Evolutionary conservation across 257 asterid species (phyloP), one percentile per base, ranked within the genome.

Genomic region (Hygrophila difformis): DNA sequence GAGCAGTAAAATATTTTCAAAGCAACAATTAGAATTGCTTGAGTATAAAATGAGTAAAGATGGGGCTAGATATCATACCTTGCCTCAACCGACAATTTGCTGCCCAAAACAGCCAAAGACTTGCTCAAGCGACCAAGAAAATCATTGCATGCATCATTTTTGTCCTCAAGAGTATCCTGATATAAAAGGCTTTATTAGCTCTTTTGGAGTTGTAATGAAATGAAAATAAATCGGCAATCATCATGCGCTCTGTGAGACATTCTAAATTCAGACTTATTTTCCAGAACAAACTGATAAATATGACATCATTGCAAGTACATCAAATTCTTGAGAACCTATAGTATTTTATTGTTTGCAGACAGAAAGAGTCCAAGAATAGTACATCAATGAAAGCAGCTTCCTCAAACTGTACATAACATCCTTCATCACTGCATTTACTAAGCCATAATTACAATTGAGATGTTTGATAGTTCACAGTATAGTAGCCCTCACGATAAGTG

Each of bases 51-150:
- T n/a, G n/a, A n/a, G n/a, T n/a, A n/a, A n/a, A n/a, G 3, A 13
- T 15, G 39, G 24, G 42, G 22, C 45, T 43, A 54, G 18, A 39
- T 40, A 63, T 47, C 36, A 56, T 82, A 91, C 96, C 99, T 91
- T 52, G 88, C 81, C 51, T 82, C 79, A 29, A 80, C 51, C 28
- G 93, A 74, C 50, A 86, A 55, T 73, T 70, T 82, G 69, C 59
- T 61, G 44, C 82, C 75, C 89, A 81, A 78, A 61, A 86, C 72
- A 49, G 79, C 82, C 72, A 78, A 67, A 46, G 96, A 86, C 66
- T 76, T 69, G 73, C 82, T 91, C 57, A 91, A 57, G 53, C 72
- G 73, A 56, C 75, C 68, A 37, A 91, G 64, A 57, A 91, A 86
- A 37, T 76, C 87, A 1, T 61, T 41, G 55, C 82, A 82, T 18